A percentile compares a stretch with the other conserved stretches of the same genome.
Evolutionary conservation across 345 rosid genomes (phyloP).

Genomic region (Eucalyptus marginata): DNA sequence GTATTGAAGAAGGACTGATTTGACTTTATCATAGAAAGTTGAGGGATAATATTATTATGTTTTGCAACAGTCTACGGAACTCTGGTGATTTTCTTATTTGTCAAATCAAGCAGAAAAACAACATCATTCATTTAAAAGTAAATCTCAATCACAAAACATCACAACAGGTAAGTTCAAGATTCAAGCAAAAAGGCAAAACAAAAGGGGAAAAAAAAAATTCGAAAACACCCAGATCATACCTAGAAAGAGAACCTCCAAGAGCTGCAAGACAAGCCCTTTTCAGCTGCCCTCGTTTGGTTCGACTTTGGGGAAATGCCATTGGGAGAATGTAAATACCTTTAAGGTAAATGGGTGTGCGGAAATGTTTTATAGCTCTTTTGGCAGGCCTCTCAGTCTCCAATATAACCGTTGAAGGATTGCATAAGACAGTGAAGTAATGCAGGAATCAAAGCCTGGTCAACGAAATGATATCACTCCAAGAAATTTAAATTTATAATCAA

Average conservation of each 20-base stretch:
- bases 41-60: too few relatives aligned
- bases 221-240: slow-evolving; percentile 81
- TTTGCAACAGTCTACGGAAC: too few relatives aligned
- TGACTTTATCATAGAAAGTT: too few relatives aligned
- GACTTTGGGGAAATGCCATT: too few relatives aligned
- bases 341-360: too few relatives aligned
- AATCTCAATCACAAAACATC: neutral
- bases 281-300: neutral
- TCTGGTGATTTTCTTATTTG: too few relatives aligned
- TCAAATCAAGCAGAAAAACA: too few relatives aligned
- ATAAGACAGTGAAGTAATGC: neutral
- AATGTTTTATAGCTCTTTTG: neutral
- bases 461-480: neutral
- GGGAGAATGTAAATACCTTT: too few relatives aligned
- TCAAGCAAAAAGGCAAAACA: neutral
- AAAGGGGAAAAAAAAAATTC: neutral
- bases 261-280: slow-evolving; percentile 68
- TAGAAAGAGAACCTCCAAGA: slow-evolving; percentile 63
- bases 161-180: neutral
- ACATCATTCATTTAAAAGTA: too few relatives aligned
- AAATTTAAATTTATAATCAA: too few relatives aligned
- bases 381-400: neutral
- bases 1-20: too few relatives aligned
- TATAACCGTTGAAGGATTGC: neutral
- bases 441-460: neutral